These are phyloP conservation scores for Tulasnella sp. DNA, from an alignment of 768 basidiomycete species.

Conservation along the genomic window DNA sequence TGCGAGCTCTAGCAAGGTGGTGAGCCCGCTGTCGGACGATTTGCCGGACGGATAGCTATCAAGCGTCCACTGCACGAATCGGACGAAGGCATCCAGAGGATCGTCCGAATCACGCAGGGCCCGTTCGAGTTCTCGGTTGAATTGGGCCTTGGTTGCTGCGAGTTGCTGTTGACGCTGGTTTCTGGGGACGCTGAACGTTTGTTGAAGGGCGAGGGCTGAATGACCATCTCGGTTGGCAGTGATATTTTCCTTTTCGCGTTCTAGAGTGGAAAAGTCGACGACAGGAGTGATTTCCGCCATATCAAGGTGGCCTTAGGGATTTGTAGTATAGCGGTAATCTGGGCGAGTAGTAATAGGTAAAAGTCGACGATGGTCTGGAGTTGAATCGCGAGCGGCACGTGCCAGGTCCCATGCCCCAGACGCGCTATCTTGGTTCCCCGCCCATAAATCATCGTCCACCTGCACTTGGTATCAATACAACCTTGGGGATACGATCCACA, in stretches of 20 bases:
- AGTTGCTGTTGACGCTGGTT: conserved; percentile 53
- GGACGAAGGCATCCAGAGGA: conserved; percentile 72
- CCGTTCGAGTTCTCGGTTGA: conserved; percentile 28
- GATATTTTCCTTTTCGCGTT: conserved; percentile 40
- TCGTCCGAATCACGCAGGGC: conserved; percentile 54
- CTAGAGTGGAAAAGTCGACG: conserved; percentile 34
- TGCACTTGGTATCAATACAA: too few relatives aligned
- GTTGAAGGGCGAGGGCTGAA: conserved; percentile 34
- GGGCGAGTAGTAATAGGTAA: too few relatives aligned
- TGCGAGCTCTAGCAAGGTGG: conserved; percentile 74
- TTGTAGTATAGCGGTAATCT: too few relatives aligned
- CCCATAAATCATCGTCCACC: too few relatives aligned
- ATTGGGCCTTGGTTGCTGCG: conserved; percentile 30
- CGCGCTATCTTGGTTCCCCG: too few relatives aligned
- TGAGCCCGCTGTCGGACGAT: conserved; percentile 57
- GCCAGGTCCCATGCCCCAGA: too few relatives aligned
- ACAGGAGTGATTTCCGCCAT: conserved; percentile 27
- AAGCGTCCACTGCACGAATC: conserved; percentile 84
- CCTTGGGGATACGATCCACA: too few relatives aligned
- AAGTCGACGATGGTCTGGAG: too few relatives aligned
- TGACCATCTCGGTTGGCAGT: conserved; percentile 33
- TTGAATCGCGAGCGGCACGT: too few relatives aligned
- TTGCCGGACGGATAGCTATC: conserved; percentile 73
- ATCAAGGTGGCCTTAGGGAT: conserved; percentile 38
- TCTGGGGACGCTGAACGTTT: conserved; percentile 34